phyloP scores from a whole-genome alignment of 2,329 filamentous ascomycete species.

The Talaromyces sp. region DNA sequence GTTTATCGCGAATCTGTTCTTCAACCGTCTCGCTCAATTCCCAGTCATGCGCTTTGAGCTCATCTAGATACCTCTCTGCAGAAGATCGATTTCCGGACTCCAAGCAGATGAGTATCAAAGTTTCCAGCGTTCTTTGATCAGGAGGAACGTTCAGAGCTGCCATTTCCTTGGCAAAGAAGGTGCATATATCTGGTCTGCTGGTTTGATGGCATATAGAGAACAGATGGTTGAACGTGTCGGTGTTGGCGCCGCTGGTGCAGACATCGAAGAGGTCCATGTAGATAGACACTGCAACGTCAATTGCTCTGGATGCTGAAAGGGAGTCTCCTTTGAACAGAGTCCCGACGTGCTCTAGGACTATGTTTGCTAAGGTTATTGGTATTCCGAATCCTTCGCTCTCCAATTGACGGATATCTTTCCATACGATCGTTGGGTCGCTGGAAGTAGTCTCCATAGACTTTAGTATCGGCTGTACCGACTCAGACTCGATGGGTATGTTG shows the following conservation, averaged over 20 bases:
- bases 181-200: conserved; percentile 52
- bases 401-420: conserved; percentile 56
- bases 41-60: conserved; percentile 32
- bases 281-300: conserved; percentile 52
- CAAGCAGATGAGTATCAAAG: conserved; percentile 57
- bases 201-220: conserved; percentile 48
- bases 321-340: conserved; percentile 32
- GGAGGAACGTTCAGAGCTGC: conserved; percentile 53
- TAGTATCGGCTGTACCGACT: conserved; percentile 63
- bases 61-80: conserved; percentile 37
- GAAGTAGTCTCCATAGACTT: conserved; percentile 50
- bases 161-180: conserved; percentile 63
- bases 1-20: conserved; percentile 24
- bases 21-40: conserved; percentile 25
- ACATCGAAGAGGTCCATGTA: conserved; percentile 60
- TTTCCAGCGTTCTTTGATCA: conserved; percentile 59
- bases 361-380: conserved; percentile 46
- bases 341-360: conserved; percentile 52
- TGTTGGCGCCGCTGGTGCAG: conserved; percentile 43
- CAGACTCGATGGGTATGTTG: conserved; percentile 55
- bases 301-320: conserved; percentile 29
- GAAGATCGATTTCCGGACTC: conserved; percentile 35
- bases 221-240: conserved; percentile 58
- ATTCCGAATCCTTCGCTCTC: conserved; percentile 47
- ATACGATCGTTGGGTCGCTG: conserved; percentile 49